Percentiles rank a stretch among this genome's conserved stretches.
phyloP scores from a whole-genome alignment of 768 basidiomycete genomes.

The Hypsizygus marmoreus region DNA sequence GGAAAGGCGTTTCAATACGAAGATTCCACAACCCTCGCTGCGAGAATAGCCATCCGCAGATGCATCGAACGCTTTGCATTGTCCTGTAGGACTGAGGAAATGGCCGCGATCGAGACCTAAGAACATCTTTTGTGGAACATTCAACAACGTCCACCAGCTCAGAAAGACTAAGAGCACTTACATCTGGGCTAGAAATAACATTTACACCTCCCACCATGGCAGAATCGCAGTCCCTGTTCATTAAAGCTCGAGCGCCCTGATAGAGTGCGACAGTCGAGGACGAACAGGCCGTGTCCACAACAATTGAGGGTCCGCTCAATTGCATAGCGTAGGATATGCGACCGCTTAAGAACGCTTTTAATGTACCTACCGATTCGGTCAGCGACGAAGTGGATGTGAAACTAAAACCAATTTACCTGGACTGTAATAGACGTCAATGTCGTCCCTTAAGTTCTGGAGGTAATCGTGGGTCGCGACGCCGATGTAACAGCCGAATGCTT shows the following conservation, averaged over 20 bases:
- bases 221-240: constrained; percentile 63
- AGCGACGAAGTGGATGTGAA: background rate
- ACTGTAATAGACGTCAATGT: constrained; percentile 71
- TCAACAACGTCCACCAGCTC: constrained; percentile 1
- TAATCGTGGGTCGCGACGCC: constrained; percentile 76
- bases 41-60: constrained; percentile 76
- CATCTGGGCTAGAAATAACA: constrained; percentile 69
- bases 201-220: constrained; percentile 80
- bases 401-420: constrained; percentile 49
- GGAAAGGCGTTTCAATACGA: constrained; percentile 68
- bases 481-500: constrained; percentile 63
- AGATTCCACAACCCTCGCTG: constrained; percentile 69
- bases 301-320: constrained; percentile 69
- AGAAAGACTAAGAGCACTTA: constrained; percentile 31
- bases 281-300: constrained; percentile 76
- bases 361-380: constrained; percentile 47
- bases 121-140: constrained; percentile 53
- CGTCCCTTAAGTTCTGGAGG: constrained; percentile 58
- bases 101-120: constrained; percentile 68
- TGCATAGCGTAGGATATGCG: constrained; percentile 71
- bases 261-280: constrained; percentile 69
- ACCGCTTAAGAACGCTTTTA: constrained; percentile 69
- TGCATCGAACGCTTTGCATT: constrained; percentile 71
- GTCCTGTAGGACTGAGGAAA: constrained; percentile 66
- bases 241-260: constrained; percentile 66